Percentiles rank a stretch among this genome's conserved stretches.
phyloP scores from a whole-genome alignment of 2,329 filamentous ascomycete species.

The Xylariaceae sp. region DNA sequence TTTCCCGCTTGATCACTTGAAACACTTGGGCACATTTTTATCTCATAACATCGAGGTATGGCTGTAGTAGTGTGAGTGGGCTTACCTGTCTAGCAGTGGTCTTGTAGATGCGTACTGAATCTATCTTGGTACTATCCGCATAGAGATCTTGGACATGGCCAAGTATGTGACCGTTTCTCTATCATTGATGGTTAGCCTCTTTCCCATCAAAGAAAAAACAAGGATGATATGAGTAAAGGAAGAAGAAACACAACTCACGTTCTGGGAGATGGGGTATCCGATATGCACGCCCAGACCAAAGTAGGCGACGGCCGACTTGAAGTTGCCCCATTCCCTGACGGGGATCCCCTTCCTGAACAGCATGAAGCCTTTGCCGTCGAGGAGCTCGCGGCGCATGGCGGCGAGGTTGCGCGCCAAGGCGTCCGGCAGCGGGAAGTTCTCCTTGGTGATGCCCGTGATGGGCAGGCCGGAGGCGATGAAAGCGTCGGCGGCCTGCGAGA shows the following conservation, averaged over 20 bases:
- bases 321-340: constrained; percentile 66
- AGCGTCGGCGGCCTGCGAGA: constrained; percentile 55
- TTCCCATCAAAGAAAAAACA: background rate
- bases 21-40: background rate
- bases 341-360: constrained; percentile 77
- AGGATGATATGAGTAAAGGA: background rate
- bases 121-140: constrained; percentile 73
- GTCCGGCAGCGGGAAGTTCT: constrained; percentile 58
- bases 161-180: constrained; percentile 63
- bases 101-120: constrained; percentile 84
- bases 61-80: background rate
- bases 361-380: constrained; percentile 85
- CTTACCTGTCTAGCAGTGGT: constrained; percentile 73
- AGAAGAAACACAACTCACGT: constrained; percentile 43
- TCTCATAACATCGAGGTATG: background rate
- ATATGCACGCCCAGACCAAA: constrained; percentile 83
- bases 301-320: constrained; percentile 82
- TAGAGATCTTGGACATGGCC: constrained; percentile 87
- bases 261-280: constrained; percentile 84
- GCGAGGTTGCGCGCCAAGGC: constrained; percentile 48
- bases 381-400: constrained; percentile 56
- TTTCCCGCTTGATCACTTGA: too few relatives aligned
- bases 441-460: constrained; percentile 56
- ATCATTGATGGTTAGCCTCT: constrained; percentile 6
- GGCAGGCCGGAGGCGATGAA: constrained; percentile 56